phyloP scores from a whole-genome alignment of 2,329 filamentous ascomycete species.

The Ophiostoma sp. region DNA sequence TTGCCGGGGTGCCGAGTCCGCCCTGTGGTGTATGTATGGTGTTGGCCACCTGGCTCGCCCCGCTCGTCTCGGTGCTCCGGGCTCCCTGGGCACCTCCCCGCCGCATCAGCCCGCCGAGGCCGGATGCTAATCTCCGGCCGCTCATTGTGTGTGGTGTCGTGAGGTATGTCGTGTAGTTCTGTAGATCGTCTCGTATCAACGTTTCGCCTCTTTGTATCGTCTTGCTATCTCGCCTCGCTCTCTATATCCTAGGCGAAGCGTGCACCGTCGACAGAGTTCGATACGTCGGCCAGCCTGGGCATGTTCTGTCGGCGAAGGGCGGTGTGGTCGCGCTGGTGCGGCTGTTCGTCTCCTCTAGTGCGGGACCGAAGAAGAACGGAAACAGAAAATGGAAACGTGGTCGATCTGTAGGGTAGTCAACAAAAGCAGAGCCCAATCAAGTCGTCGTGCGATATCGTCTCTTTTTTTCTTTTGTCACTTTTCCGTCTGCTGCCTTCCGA shows the following conservation, averaged over 20 bases:
- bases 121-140: constrained; percentile 69
- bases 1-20: constrained; percentile 28
- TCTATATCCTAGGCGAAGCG: too few species aligned
- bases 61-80: constrained; percentile 33
- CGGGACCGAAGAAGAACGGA: neutral
- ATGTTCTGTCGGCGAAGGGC: constrained; percentile 13
- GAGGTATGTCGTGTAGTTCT: neutral
- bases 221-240: constrained; percentile 1
- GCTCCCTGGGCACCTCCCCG: constrained; percentile 37
- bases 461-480: constrained; percentile 15
- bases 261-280: constrained; percentile 6
- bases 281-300: constrained; percentile 13
- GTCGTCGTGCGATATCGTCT: neutral
- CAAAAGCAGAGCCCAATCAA: neutral
- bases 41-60: neutral
- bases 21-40: neutral
- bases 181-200: neutral
- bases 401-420: neutral
- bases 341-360: neutral
- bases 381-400: neutral
- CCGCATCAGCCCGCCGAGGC: constrained; percentile 60
- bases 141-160: constrained; percentile 46
- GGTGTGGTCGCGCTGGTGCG: constrained; percentile 4
- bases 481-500: neutral
- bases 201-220: neutral